Base-by-base conservation (phyloP, 768 basidiomycete genomes). In the Rhodocollybia butyracea region DNA sequence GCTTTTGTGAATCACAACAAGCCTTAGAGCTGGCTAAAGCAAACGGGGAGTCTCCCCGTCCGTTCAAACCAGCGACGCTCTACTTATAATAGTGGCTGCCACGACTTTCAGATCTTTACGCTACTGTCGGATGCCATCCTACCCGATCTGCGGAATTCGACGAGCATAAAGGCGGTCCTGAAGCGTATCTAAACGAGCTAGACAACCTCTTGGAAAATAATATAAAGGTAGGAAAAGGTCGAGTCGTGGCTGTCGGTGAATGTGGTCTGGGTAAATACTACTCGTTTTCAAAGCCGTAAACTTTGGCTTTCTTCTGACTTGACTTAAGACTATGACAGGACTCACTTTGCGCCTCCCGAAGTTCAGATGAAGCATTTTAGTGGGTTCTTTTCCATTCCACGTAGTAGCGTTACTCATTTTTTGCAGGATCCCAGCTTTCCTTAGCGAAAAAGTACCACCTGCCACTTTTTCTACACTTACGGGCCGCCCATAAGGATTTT, bases 91-190 rank as follows among this genome's bases (percentile, higher is more conserved):
- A 21, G 10, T 17, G 17, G 13, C 39, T 42, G 15, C 21, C 45
- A 29, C 27, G 3, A 29, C 29, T 26, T 5, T 27, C 8, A 12
- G 45, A n/a, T 46, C 17, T 90, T 13, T 89, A 84, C 64, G 82
- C 86, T 17, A 92, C 91, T 1, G 80, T 85, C 7, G 91, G 91
- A 19, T 86, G 87, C 57, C 91, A 93, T 67, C 91, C 91, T 0
- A 91, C 89, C 15, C 84, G 87, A 19, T 81, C 86, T 1, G 68
- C 60, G 6, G 87, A 92, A 64, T 89, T 91, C 54, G 84, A 86
- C 31, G 68, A 73, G 54, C 77, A 77, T 63, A 66, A 70, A 2
- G 77, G 68, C 13, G 88, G 88, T 0, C 78, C 80, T 0, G 77
- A 80, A 1, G 82, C 73, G 2, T 93, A 92, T 64, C 67, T 91